Base-by-base conservation (phyloP, 192 early-diverging fungal species). In the Podila clonocystis region DNA sequence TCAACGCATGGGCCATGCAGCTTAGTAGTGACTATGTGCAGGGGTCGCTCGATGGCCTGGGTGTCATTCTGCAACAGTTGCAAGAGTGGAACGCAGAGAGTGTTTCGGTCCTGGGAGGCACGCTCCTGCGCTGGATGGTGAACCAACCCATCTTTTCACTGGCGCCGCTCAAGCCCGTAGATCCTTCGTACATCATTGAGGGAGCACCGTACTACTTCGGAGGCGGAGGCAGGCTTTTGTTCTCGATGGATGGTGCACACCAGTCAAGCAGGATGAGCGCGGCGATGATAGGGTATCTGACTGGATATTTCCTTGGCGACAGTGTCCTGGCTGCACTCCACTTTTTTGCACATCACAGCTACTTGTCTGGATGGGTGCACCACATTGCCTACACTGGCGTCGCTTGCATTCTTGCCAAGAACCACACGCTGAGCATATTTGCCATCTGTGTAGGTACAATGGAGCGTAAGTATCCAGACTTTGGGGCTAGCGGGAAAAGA, bases 141-240 rank as follows among this genome's bases (percentile, higher is more conserved):
- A 22, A 45, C 0, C 57, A 72, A 15, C 75, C 75, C 9, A 33
- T 79, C 33, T 79, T 72, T n/a, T 79, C 75, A 3, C 61, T 79
- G 7, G 50, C 69, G 3, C 75, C 75, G 20, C 70, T 79, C 31
- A 57, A 62, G 11, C 69, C 68, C 2, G n/a, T 68, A 2, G 22
- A 55, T 26, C 59, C 59, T 1, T 38, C 45, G 12, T 15, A 62
- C 11, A 58, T 58, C 22, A 58, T 63, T 0, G 36, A 30, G 20
- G 49, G 31, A 41, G 64, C 68, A 12, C 69, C 75, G 9, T 72
- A 72, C 33, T 79, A 67, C 33, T 36, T 79, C 20, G 75, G 75
- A 20, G 75, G 75, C 5, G 75, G 75, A 49, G 75, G 75, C 29
- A 48, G 75, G 11, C 41, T 79, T 1, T 30, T 79, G 1, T 22